Conservation (phyloP, 495 filamentous ascomycete species). For the Parathielavia appendiculata region DNA sequence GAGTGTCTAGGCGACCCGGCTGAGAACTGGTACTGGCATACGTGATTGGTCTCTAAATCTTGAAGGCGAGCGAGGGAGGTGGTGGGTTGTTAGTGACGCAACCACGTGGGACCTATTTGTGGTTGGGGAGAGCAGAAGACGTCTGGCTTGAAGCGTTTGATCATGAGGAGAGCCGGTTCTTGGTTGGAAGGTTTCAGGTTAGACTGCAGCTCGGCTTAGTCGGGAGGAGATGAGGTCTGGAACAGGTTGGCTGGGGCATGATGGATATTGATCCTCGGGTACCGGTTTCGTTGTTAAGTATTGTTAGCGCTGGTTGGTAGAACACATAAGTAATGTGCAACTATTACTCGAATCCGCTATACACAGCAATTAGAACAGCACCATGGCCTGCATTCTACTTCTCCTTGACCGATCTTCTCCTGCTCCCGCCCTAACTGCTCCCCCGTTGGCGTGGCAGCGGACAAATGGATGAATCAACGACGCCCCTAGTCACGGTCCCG, state of each 20-base stretch:
- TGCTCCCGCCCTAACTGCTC: no score
- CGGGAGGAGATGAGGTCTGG: background rate
- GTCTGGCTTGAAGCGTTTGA: background rate
- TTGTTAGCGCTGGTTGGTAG: background rate
- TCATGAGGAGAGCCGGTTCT: background rate
- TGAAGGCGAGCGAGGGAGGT: background rate
- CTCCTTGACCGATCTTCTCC: background rate
- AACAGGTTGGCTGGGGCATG: background rate
- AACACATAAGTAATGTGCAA: slow-evolving; percentile 8
- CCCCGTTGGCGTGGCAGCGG: no score
- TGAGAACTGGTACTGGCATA: slow-evolving; percentile 55
- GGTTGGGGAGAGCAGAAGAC: background rate
- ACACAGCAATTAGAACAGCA: background rate
- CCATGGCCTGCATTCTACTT: background rate
- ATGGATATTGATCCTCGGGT: background rate
- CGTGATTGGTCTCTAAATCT: background rate
- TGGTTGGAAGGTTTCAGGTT: background rate
- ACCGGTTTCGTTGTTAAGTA: background rate
- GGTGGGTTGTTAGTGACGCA: no score
- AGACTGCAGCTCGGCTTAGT: background rate
- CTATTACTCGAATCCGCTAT: background rate
- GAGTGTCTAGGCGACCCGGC: slow-evolving; percentile 56
- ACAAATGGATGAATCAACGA: background rate
- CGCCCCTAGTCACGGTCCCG: background rate
- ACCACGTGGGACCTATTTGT: background rate